Conservation (phyloP, 2,329 filamentous ascomycete genomes). For the Alternaria viburni region DNA sequence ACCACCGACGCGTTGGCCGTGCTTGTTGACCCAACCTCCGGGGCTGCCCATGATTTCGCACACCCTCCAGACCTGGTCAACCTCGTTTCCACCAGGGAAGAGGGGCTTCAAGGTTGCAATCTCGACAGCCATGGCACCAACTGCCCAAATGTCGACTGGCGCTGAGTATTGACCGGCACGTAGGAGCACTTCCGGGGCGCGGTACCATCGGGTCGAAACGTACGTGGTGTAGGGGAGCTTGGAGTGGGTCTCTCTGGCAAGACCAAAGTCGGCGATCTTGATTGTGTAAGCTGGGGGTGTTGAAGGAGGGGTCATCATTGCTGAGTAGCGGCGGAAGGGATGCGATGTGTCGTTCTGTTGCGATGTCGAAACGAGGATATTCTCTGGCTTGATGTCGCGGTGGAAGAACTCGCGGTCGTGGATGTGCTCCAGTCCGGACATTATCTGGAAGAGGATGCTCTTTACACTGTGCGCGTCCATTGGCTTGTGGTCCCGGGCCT, state of each 20-base stretch:
- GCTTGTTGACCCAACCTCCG: conserved; percentile 96
- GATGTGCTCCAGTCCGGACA: conserved; percentile 95
- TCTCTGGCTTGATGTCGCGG: conserved; percentile 98
- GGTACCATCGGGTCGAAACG: conserved; percentile 95
- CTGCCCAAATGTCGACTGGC: conserved; percentile 97
- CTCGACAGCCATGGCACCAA: conserved; percentile 98
- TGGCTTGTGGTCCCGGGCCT: conserved; percentile 92
- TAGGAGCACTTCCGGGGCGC: conserved; percentile 89
- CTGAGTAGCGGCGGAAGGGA: conserved; percentile 90
- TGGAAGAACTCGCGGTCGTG: conserved; percentile 98
- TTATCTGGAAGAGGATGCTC: conserved; percentile 96
- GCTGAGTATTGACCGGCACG: conserved; percentile 96
- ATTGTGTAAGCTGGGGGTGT: conserved; percentile 94
- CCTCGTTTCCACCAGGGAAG: conserved; percentile 97
- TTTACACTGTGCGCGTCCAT: conserved; percentile 92
- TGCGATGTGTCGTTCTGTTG: conserved; percentile 80
- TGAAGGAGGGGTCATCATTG: conserved; percentile 90
- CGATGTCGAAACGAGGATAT: conserved; percentile 95
- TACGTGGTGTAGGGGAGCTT: conserved; percentile 98
- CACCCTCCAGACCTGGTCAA: conserved; percentile 98
- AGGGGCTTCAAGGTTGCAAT: conserved; percentile 95
- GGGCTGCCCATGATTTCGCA: conserved; percentile 99
- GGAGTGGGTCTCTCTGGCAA: conserved; percentile 96
- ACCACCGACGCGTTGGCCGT: conserved; percentile 83
- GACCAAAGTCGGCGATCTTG: conserved; percentile 97